Evolutionary conservation across 495 filamentous ascomycete species (phyloP).

Genomic region (Aspergillus hancockii): DNA sequence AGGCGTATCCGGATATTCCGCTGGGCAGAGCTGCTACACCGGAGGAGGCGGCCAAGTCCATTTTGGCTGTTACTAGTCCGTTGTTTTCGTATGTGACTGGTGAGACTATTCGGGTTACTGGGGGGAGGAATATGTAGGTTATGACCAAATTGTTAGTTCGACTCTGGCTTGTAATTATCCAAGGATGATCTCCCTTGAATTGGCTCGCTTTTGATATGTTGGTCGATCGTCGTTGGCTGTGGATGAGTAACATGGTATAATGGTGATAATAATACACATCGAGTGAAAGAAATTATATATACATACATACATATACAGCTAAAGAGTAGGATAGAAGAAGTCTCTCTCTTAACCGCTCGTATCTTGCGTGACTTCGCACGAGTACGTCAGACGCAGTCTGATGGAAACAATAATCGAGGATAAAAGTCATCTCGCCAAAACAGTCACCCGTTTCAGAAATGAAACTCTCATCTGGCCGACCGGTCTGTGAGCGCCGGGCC

Average conservation of each 20-base stretch:
- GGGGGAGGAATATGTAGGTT: slow-evolving; percentile 74
- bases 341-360: not conserved
- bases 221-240: not conserved
- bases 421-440: not conserved
- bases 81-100: slow-evolving; percentile 80
- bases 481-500: not conserved
- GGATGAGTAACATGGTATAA: slow-evolving; percentile 1
- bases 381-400: slow-evolving; percentile 2
- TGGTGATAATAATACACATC: not conserved
- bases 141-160: slow-evolving; percentile 8
- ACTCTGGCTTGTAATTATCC: slow-evolving; percentile 1
- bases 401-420: not conserved
- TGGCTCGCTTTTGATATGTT: too few species aligned
- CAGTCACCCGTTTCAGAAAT: slow-evolving; percentile 3
- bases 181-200: too few species aligned
- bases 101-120: slow-evolving; percentile 83
- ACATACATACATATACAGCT: not conserved
- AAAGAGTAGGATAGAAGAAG: not conserved
- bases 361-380: not conserved
- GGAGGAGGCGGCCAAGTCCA: slow-evolving; percentile 75
- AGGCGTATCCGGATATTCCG: slow-evolving; percentile 67
- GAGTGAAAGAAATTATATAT: not conserved
- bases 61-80: slow-evolving; percentile 78
- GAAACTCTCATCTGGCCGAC: not conserved
- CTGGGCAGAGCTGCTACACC: slow-evolving; percentile 72